These are phyloP conservation scores for Isabelozyma heimii DNA, from an alignment of 805 yeast genomes.

Conservation along the genomic window DNA sequence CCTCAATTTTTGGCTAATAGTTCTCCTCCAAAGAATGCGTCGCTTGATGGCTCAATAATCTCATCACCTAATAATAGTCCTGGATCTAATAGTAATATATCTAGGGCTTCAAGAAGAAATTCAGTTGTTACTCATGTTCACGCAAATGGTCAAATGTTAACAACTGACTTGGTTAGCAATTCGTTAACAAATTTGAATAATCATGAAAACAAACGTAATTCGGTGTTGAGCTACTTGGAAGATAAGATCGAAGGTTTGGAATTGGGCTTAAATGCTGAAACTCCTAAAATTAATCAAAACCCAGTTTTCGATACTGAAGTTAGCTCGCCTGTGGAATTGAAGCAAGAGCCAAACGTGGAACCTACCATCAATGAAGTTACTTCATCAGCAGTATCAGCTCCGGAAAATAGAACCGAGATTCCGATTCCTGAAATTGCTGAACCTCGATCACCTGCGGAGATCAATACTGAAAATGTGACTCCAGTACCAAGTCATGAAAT, in stretches of 20 bases:
- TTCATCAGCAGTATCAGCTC: background rate
- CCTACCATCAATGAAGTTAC: background rate
- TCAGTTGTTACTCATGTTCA: slow-evolving; percentile 43
- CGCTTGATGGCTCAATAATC: slow-evolving; percentile 3
- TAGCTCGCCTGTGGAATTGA: slow-evolving; percentile 9
- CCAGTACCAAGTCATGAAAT: background rate
- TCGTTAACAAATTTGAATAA: slow-evolving; percentile 5
- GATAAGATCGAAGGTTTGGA: slow-evolving; percentile 44
- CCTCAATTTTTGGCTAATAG: slow-evolving; percentile 35
- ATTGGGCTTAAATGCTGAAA: slow-evolving; percentile 11
- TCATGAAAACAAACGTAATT: slow-evolving; percentile 34
- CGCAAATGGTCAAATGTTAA: slow-evolving; percentile 41
- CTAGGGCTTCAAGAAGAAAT: slow-evolving; percentile 25
- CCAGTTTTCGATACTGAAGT: slow-evolving; percentile 24
- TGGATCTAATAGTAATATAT: slow-evolving; percentile 1
- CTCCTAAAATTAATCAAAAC: slow-evolving; percentile 30
- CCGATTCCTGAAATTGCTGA: background rate
- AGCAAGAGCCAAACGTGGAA: background rate
- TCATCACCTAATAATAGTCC: slow-evolving; percentile 10
- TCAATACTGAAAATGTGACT: background rate
- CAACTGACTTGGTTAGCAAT: slow-evolving; percentile 9
- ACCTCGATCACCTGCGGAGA: background rate
- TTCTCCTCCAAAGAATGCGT: slow-evolving; percentile 34
- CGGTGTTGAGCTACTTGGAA: slow-evolving; percentile 42
- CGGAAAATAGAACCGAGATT: background rate